Evolutionary conservation across 306 rosid genomes (phyloP), one percentile per base, ranked within the genome.

Genomic region (Luffa acutangula): DNA sequence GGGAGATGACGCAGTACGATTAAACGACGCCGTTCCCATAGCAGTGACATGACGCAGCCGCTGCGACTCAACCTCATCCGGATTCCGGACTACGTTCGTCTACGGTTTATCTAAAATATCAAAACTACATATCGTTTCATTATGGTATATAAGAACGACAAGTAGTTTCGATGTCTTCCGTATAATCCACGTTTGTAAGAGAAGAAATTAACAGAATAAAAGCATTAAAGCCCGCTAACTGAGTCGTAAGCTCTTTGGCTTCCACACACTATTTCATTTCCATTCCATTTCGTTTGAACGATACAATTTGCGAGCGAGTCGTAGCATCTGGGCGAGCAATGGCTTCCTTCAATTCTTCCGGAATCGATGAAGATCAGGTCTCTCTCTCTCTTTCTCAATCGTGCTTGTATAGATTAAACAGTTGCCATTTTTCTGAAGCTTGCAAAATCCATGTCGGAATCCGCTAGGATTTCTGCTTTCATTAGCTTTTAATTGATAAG

Each of bases 281-380:
- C 4, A 12, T 34, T 75, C 18, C 63, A 75, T n/a, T 75, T 75
- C 36, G 17, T 75, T 9, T 9, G 60, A 33, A 15, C 57, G 45
- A 73, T 60, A 33, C 46, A 18, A 62, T 31, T 8, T 1, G 1
- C 45, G 59, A 25, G 25, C 43, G 36, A 15, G 65, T 13, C 48
- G 17, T 66, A n/a, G 12, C 78, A 39, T 39, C 75, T 33, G 31
- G 31, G 42, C 63, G 48, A 25, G 9, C 33, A 69, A 88, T 88
- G 91, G 81, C 84, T 76, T 78, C 85, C 17, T 18, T 39, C 49
- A 54, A 66, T 54, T 79, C 88, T 20, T 53, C 45, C 76, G 53
- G 53, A 48, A 57, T 3, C 63, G 80, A 84, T 6, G 87, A 82
- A 3, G 85, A 84, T 59, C 85, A 85, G 89, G 91, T 88, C 33